These are phyloP conservation scores for Macrolepiota fuliginosa DNA, from an alignment of 768 basidiomycete species.

Conservation along the genomic window DNA sequence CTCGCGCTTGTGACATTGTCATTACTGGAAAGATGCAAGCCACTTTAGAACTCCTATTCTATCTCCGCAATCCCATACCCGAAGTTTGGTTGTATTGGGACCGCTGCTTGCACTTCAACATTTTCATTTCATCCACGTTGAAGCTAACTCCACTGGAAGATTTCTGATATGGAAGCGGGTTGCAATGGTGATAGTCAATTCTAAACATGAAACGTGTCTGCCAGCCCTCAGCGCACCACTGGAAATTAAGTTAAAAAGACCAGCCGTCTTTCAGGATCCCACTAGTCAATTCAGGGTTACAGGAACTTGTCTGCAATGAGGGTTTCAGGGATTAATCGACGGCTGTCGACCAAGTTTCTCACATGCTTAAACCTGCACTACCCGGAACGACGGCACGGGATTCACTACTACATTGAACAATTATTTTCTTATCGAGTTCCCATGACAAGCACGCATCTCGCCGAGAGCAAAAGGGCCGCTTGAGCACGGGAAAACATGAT, in stretches of 20 bases:
- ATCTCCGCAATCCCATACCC: neutral
- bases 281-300: neutral
- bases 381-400: slow-evolving; percentile 7
- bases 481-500: neutral
- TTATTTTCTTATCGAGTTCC: neutral
- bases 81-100: neutral
- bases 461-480: slow-evolving; percentile 1
- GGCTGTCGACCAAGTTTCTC: neutral
- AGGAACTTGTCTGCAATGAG: slow-evolving; percentile 3
- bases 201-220: slow-evolving; percentile 11
- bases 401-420: neutral
- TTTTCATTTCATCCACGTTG: slow-evolving; percentile 4
- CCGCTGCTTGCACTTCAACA: neutral
- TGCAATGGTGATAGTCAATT: slow-evolving; percentile 13
- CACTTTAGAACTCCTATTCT: neutral
- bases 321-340: neutral
- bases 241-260: slow-evolving; percentile 6
- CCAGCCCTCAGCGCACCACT: neutral
- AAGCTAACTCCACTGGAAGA: slow-evolving; percentile 1
- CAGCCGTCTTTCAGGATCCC: neutral
- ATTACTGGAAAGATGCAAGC: neutral
- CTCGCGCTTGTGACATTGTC: neutral
- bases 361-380: slow-evolving; percentile 5
- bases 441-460: slow-evolving; percentile 9
- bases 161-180: slow-evolving; percentile 15